phyloP scores from a whole-genome alignment of 169 alveolate genomes.

The Toxoplasma gondii region DNA sequence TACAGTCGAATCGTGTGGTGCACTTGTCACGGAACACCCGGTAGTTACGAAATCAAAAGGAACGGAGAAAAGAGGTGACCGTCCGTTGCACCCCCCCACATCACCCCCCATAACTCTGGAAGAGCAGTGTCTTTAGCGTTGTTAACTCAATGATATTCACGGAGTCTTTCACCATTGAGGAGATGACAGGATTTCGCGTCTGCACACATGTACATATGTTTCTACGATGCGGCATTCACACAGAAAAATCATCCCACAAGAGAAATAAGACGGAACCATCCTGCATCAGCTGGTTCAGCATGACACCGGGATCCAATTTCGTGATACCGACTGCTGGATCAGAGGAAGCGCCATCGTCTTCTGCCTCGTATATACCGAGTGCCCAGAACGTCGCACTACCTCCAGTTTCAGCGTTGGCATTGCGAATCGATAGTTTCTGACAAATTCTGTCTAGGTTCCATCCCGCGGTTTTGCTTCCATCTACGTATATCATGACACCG shows the following conservation, averaged over 20 bases:
- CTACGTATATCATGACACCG: neutral
- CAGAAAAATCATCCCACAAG: neutral
- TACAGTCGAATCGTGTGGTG: no score
- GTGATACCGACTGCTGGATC: neutral
- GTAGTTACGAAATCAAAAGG: no score
- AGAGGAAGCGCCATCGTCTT: neutral
- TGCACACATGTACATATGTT: neutral
- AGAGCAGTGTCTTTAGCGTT: no score
- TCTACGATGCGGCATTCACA: neutral
- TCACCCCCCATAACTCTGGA: no score
- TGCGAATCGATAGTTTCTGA: neutral
- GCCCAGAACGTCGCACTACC: slow-evolving; percentile 17
- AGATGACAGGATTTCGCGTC: no score
- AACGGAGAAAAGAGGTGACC: no score
- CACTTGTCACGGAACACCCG: no score
- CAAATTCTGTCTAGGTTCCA: slow-evolving; percentile 11
- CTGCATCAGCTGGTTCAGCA: neutral
- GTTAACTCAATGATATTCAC: no score
- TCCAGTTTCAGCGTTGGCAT: slow-evolving; percentile 12
- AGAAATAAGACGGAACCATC: slow-evolving; percentile 19
- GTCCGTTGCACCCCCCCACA: no score
- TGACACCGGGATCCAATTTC: neutral
- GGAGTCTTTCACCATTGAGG: no score
- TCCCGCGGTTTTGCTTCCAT: slow-evolving; percentile 28
- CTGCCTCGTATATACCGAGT: neutral